Conservation (phyloP, 2,329 filamentous ascomycete genomes). For the Xylaria digitata region DNA sequence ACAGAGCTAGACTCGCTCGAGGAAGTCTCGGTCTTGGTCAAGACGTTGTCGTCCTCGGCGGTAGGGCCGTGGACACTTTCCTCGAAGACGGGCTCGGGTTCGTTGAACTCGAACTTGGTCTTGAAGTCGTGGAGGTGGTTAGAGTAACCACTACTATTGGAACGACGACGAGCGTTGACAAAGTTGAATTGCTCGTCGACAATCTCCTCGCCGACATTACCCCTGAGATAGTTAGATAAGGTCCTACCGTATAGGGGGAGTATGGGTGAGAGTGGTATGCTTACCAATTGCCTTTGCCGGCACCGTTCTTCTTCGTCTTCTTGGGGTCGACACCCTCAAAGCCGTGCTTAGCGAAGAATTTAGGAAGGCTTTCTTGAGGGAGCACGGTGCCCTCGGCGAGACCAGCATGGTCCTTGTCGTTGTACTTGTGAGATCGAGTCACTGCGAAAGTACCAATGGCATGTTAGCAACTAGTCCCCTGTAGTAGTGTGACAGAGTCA, state of each 20-base stretch:
- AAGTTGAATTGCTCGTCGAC: slow-evolving; percentile 87
- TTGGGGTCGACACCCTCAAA: slow-evolving; percentile 84
- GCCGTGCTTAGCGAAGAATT: slow-evolving; percentile 92
- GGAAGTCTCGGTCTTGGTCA: slow-evolving; percentile 68
- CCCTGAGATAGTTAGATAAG: slow-evolving; percentile 66
- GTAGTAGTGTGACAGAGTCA: not conserved
- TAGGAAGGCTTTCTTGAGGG: slow-evolving; percentile 80
- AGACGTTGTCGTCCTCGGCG: slow-evolving; percentile 67
- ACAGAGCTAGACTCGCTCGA: slow-evolving; percentile 70
- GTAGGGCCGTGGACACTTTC: slow-evolving; percentile 80
- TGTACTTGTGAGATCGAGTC: slow-evolving; percentile 97
- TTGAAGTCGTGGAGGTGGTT: slow-evolving; percentile 82
- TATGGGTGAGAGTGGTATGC: slow-evolving; percentile 47
- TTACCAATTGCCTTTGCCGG: slow-evolving; percentile 94
- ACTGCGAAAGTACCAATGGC: slow-evolving; percentile 63
- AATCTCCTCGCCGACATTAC: slow-evolving; percentile 82
- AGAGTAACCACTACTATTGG: slow-evolving; percentile 84
- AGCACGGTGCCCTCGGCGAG: slow-evolving; percentile 78
- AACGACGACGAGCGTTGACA: slow-evolving; percentile 87
- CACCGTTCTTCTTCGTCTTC: slow-evolving; percentile 97
- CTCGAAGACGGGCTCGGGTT: slow-evolving; percentile 91
- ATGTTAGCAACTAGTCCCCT: slow-evolving; percentile 22
- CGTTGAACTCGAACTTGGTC: slow-evolving; percentile 95
- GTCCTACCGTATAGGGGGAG: not conserved
- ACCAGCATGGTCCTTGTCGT: slow-evolving; percentile 89